These are phyloP conservation scores for Aspergillus costaricaensis DNA, from an alignment of 2,329 filamentous ascomycete genomes.

Conservation along the genomic window DNA sequence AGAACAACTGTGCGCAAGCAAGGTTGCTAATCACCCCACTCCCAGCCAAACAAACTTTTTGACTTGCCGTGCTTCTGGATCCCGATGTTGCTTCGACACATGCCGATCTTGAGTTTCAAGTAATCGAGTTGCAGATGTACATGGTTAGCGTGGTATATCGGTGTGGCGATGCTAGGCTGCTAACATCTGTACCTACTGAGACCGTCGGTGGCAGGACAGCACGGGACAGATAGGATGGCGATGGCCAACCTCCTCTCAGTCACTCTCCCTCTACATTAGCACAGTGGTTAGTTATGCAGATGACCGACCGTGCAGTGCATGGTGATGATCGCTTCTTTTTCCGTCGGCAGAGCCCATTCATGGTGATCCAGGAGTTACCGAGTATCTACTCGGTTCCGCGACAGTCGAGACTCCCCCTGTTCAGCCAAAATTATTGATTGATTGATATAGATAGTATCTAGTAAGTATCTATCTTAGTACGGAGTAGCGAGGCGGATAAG, in stretches of 20 bases:
- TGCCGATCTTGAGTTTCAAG: not conserved
- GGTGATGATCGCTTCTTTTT: constrained; percentile 1
- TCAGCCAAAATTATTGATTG: not conserved
- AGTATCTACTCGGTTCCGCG: not conserved
- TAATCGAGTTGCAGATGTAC: not conserved
- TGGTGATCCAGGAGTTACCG: not conserved
- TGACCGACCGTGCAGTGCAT: not conserved
- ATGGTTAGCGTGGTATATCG: not conserved
- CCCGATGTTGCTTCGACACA: not conserved
- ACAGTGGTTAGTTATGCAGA: not conserved
- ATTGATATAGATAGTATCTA: not conserved
- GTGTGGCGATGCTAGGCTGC: not conserved
- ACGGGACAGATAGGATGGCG: not conserved
- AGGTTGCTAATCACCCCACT: not conserved
- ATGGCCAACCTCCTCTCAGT: not conserved
- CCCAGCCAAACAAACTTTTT: not conserved
- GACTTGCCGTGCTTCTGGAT: not conserved
- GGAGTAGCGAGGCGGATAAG: not conserved
- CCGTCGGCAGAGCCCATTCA: not conserved
- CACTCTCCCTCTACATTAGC: no score
- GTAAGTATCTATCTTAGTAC: not conserved
- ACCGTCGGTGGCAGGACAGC: not conserved
- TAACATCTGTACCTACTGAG: not conserved
- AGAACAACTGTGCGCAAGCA: not conserved
- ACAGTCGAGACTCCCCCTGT: not conserved